Percentiles rank a stretch among this genome's conserved stretches.
Evolutionary conservation across 1,284 basidiomycete species (phyloP).

Genomic region (Schizopora paradoxa): DNA sequence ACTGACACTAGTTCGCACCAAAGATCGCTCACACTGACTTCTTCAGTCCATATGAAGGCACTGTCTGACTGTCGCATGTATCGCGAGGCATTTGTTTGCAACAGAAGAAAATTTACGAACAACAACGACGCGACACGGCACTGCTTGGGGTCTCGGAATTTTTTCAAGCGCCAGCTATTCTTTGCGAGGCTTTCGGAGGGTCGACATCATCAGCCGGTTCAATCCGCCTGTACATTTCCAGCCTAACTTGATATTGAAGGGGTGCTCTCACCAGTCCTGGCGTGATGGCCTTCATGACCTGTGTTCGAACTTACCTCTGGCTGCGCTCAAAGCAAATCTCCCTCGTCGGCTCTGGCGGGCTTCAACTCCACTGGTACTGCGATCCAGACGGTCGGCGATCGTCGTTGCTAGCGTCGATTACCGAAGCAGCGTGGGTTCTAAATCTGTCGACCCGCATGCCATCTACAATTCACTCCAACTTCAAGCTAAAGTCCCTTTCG

Average conservation of each 20-base stretch:
- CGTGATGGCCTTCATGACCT: slow-evolving; percentile 3
- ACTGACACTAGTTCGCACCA: no score
- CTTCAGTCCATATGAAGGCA: no score
- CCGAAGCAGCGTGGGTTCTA: no score
- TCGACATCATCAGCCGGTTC: slow-evolving; percentile 1
- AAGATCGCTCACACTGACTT: no score
- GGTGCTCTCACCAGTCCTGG: neutral
- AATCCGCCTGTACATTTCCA: neutral
- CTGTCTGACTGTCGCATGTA: no score
- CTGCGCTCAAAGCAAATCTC: neutral
- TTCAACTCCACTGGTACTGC: neutral
- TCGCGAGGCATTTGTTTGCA: no score
- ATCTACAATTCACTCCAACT: no score
- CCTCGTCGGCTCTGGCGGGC: neutral
- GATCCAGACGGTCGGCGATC: neutral
- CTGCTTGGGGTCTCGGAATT: no score
- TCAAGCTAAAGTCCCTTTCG: slow-evolving; percentile 1
- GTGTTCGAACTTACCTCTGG: slow-evolving; percentile 6
- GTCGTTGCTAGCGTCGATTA: neutral
- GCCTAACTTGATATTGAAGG: slow-evolving; percentile 1
- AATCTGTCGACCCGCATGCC: no score
- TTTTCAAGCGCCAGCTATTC: no score
- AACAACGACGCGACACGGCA: no score
- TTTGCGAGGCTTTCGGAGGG: slow-evolving; percentile 1
- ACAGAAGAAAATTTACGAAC: no score